phyloP scores from a whole-genome alignment of 2,329 filamentous ascomycete genomes.

The Penicillium aurantiogriseum region DNA sequence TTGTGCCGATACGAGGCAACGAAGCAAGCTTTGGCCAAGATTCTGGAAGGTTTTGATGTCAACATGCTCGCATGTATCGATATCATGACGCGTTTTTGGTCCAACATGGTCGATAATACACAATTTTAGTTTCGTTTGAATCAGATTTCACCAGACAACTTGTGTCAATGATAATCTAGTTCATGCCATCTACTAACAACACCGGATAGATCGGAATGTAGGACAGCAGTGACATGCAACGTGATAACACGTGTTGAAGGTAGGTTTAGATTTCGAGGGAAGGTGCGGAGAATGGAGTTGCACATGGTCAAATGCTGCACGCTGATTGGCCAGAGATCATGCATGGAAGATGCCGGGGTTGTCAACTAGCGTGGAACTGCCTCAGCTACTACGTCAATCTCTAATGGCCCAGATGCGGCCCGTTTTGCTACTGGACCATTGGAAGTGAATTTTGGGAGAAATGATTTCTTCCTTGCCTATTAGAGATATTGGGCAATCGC shows the following conservation, averaged over 20 bases:
- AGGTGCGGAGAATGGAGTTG: conserved; percentile 8
- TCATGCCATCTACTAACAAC: not conserved
- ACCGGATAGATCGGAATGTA: not conserved
- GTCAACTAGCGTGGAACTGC: not conserved
- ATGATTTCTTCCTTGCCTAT: not conserved
- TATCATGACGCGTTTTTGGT: not conserved
- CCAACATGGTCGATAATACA: not conserved
- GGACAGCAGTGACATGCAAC: not conserved
- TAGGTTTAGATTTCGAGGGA: not conserved
- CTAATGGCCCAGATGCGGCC: conserved; percentile 1
- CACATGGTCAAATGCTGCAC: conserved; percentile 15
- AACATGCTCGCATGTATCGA: not conserved
- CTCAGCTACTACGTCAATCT: conserved; percentile 8
- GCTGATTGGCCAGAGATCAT: conserved; percentile 8
- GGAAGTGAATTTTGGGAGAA: not conserved
- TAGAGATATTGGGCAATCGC: not conserved
- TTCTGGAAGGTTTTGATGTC: not conserved
- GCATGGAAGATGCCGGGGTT: not conserved
- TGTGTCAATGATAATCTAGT: not conserved
- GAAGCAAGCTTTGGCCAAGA: conserved; percentile 13
- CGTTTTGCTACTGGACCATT: not conserved
- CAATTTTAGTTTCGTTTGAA: not conserved
- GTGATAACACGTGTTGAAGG: conserved; percentile 4
- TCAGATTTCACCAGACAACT: not conserved
- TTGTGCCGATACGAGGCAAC: not conserved